These are phyloP conservation scores for Pharus latifolius DNA, from an alignment of 176 grass and related monocot species.

Conservation along the genomic window DNA sequence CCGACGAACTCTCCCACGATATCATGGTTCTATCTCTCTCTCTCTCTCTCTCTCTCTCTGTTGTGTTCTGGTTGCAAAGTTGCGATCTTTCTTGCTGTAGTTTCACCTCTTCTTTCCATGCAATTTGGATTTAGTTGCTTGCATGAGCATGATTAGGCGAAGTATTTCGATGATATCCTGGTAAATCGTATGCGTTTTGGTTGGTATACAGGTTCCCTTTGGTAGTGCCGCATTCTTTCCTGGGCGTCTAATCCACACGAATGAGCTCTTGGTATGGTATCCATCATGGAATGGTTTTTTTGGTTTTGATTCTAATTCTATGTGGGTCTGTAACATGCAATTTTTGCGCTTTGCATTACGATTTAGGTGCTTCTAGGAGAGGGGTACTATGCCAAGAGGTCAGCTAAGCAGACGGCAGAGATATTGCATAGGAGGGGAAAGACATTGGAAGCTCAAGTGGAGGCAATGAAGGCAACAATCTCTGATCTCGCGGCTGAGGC, in stretches of 20 bases:
- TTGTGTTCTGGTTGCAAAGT: neutral
- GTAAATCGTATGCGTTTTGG: no score
- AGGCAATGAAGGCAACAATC: slow-evolving; percentile 59
- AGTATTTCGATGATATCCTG: no score
- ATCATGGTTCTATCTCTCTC: slow-evolving; percentile 46
- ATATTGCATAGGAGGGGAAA: slow-evolving; percentile 66
- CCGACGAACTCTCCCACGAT: slow-evolving; percentile 75
- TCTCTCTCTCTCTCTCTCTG: neutral
- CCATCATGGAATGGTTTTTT: neutral
- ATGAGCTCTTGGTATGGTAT: slow-evolving; percentile 61
- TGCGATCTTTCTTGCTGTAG: neutral
- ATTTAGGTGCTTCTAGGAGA: slow-evolving; percentile 87
- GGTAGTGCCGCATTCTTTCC: slow-evolving; percentile 72
- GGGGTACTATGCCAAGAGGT: slow-evolving; percentile 71
- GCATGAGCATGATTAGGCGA: no score
- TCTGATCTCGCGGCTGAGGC: slow-evolving; percentile 69
- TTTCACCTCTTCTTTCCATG: neutral
- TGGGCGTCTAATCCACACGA: slow-evolving; percentile 80
- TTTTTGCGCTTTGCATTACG: slow-evolving; percentile 1
- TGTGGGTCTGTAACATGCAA: neutral
- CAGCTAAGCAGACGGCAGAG: slow-evolving; percentile 67
- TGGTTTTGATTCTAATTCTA: neutral
- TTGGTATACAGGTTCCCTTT: slow-evolving; percentile 73
- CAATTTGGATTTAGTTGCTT: neutral
- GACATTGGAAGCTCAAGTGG: slow-evolving; percentile 62